Percentiles rank a stretch among this genome's conserved stretches.
phyloP scores from a whole-genome alignment of 2,329 filamentous ascomycete species.

The Diaporthe velutina region DNA sequence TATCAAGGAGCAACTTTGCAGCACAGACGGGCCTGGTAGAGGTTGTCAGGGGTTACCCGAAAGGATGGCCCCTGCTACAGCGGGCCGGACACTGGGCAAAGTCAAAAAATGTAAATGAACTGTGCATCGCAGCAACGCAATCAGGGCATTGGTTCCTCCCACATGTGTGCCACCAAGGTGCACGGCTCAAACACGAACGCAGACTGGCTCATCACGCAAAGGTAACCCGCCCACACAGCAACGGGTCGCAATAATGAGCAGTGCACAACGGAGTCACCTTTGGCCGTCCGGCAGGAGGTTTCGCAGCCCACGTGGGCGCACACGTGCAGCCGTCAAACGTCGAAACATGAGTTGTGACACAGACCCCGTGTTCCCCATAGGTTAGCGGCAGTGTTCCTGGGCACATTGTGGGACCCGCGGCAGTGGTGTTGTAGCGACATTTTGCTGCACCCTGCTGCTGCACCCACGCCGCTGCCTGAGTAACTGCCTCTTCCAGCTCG shows the following conservation, averaged over 20 bases:
- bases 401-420: not conserved
- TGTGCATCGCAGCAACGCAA: not conserved
- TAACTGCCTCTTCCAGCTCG: too few species aligned
- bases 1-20: conserved; percentile 27
- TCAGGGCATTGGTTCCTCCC: too few species aligned
- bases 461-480: too few species aligned
- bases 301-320: conserved; percentile 23
- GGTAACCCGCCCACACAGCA: not conserved
- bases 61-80: not conserved
- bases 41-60: not conserved
- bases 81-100: not conserved
- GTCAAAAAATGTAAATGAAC: not conserved
- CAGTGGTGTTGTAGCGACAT: not conserved
- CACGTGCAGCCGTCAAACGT: not conserved
- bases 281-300: not conserved
- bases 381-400: not conserved
- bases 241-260: not conserved
- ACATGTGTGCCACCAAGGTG: not conserved
- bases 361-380: not conserved
- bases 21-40: conserved; percentile 19
- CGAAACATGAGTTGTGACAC: conserved; percentile 25
- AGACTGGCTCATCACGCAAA: not conserved
- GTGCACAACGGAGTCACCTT: not conserved
- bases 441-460: not conserved
- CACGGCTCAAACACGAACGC: not conserved